A percentile compares a stretch with the other conserved stretches of the same genome.
Evolutionary conservation across 116 monocot genomes (phyloP).

Genomic region (Posidonia oceanica): DNA sequence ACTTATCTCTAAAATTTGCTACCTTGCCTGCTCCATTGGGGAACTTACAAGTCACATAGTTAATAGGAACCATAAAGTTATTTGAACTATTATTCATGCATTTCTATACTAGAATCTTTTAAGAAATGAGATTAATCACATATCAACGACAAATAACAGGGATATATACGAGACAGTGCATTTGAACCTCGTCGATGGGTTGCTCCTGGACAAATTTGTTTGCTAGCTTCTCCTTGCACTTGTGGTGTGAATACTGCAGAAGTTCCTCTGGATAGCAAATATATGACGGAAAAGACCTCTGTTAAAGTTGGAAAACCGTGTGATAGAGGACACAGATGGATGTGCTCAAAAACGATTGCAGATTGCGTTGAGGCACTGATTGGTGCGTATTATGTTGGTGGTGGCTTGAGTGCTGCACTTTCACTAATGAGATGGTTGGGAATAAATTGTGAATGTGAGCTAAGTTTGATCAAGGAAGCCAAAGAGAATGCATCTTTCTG

Average conservation of each 20-base stretch:
- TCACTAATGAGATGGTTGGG: constrained; percentile 69
- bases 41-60: too few relatives aligned
- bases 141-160: constrained; percentile 18
- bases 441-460: constrained; percentile 33
- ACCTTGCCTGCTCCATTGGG: too few relatives aligned
- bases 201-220: constrained; percentile 65
- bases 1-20: too few relatives aligned
- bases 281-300: constrained; percentile 25
- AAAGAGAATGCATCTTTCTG: constrained; percentile 16
- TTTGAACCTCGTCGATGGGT: constrained; percentile 82
- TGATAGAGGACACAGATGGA: constrained; percentile 83
- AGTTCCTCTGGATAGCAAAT: constrained; percentile 19
- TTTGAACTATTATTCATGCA: background rate
- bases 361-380: constrained; percentile 91
- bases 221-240: constrained; percentile 43
- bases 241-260: constrained; percentile 27
- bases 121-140: background rate
- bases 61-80: too few relatives aligned
- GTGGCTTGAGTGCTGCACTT: constrained; percentile 56
- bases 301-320: constrained; percentile 65
- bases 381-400: constrained; percentile 78
- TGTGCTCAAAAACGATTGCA: constrained; percentile 82
- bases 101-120: background rate
- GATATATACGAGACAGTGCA: constrained; percentile 73
- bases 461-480: constrained; percentile 30